Base-by-base conservation (phyloP, 2,329 filamentous ascomycete genomes). In the Pseudovirgaria hyperparasitica region DNA sequence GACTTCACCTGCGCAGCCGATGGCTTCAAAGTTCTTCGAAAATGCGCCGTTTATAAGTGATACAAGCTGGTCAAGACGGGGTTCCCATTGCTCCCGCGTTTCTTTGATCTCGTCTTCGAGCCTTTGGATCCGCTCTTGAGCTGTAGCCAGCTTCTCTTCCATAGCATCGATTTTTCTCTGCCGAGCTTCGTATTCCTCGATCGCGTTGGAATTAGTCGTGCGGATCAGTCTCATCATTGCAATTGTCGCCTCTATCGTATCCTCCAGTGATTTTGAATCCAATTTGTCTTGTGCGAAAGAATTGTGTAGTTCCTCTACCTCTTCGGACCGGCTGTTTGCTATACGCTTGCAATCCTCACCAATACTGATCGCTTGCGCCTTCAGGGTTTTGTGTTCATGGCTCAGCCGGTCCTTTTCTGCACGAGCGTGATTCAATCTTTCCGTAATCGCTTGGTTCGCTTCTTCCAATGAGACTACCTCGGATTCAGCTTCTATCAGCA, bases 1-100 rank as follows among this genome's bases (percentile, higher is more conserved):
- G 4, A 98, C 85, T 54, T 96, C 82, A 19, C 90, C 90, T 5
- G 86, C 86, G 52, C 90, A 96, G 38, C 77, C 84, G 47, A 98
- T 96, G 50, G 87, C 78, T 44, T 82, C 73, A 51, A 98, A 96
- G 45, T 93, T 96, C 51, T 87, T 78, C 5, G 79, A 74, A 53
- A 98, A 98, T 0, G 86, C 86, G 25, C 82, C 73, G 48, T 82
- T 93, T 55, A 98, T 94, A 45, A 76, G 74, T 12, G 61, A 60
- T 21, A 94, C 68, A 3, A 98, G 66, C 13, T 62, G 64, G 39
- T 96, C 86, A 3, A 98, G 65, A 41, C 69, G 60, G 1, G 85
- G 85, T 53, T 96, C 90, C 82, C 85, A 98, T 36, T 70, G 63
- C 10, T 61, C 60, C 41, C 77, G 76, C 29, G 92, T 57, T 19